Conservation (phyloP, 106 monocot genomes). For the Dendrobium huoshanense region DNA sequence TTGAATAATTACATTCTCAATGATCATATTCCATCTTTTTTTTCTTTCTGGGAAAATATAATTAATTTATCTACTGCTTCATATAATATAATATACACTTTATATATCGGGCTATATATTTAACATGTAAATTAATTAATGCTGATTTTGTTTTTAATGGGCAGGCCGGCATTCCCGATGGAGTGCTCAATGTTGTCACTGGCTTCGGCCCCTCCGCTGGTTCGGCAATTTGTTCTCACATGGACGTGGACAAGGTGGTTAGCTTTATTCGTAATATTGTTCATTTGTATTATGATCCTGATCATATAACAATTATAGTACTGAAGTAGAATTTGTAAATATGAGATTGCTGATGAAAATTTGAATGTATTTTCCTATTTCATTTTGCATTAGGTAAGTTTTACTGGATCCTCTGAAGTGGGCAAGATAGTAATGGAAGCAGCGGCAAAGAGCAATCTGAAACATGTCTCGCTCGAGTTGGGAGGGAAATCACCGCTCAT, state of each 20-base stretch:
- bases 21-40: too few relatives aligned
- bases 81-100: too few relatives aligned
- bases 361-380: background rate
- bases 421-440: constrained; percentile 76
- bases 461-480: constrained; percentile 73
- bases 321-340: background rate
- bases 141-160: background rate
- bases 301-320: background rate
- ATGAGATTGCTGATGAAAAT: background rate
- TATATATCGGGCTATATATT: too few relatives aligned
- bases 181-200: constrained; percentile 49
- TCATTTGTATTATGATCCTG: background rate
- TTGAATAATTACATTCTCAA: too few relatives aligned
- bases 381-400: constrained; percentile 36
- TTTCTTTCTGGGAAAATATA: too few relatives aligned
- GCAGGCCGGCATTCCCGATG: constrained; percentile 48
- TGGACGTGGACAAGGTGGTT: constrained; percentile 46
- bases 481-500: constrained; percentile 87
- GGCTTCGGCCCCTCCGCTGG: constrained; percentile 37
- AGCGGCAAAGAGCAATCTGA: constrained; percentile 82
- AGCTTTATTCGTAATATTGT: background rate
- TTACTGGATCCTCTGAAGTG: constrained; percentile 81
- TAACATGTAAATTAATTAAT: too few relatives aligned
- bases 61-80: too few relatives aligned
- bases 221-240: constrained; percentile 38